A percentile compares a stretch with the other conserved stretches of the same genome.
Conservation (phyloP, 2,329 filamentous ascomycete species). For the Fusarium camptoceras region DNA sequence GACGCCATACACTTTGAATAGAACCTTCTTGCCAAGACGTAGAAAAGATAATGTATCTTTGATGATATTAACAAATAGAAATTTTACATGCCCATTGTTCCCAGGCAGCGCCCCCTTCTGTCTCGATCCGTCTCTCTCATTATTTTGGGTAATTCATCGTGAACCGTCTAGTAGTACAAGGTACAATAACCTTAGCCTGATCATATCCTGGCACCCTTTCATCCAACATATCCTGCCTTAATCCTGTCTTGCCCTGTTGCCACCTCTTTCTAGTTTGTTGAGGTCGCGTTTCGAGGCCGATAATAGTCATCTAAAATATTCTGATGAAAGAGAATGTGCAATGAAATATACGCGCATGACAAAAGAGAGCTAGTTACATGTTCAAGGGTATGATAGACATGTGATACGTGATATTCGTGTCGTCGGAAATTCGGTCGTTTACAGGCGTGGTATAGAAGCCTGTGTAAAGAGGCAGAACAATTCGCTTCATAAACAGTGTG, state of each 20-base stretch:
- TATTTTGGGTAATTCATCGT: conserved; percentile 32
- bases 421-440: conserved; percentile 39
- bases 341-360: conserved; percentile 11
- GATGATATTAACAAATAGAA: conserved; percentile 9
- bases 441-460: conserved; percentile 16
- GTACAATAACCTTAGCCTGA: not conserved
- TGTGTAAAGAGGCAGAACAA: conserved; percentile 1
- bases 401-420: conserved; percentile 44
- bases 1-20: not conserved
- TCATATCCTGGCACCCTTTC: conserved; percentile 1
- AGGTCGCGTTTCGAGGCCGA: not conserved
- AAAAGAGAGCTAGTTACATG: conserved; percentile 37
- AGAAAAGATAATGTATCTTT: conserved; percentile 1
- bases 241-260: not conserved
- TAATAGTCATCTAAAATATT: conserved; percentile 23
- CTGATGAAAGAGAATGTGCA: not conserved
- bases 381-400: conserved; percentile 37
- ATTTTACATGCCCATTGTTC: conserved; percentile 25
- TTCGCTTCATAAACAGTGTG: conserved; percentile 28
- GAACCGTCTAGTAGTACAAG: conserved; percentile 35
- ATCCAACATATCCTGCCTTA: not conserved
- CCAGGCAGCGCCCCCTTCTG: conserved; percentile 20
- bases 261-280: not conserved
- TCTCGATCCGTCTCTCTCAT: conserved; percentile 29
- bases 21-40: not conserved